Percentiles rank a stretch among this genome's conserved stretches.
Evolutionary conservation across 208 protist species (phyloP).

Genomic region (Vickermania ingenoplastis): DNA sequence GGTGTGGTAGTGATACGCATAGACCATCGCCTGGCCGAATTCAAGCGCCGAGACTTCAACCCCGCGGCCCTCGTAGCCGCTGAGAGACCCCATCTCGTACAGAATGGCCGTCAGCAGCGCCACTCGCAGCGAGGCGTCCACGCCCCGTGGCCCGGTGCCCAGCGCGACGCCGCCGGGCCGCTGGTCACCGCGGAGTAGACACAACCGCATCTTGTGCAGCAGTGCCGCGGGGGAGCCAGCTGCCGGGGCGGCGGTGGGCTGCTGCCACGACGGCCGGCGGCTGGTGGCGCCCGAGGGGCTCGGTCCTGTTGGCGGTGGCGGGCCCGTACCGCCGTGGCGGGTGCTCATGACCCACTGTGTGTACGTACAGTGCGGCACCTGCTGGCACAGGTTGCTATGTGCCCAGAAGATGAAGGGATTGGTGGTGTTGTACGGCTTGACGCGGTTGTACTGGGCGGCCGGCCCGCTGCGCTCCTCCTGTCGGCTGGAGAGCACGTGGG

Average conservation of each 20-base stretch:
- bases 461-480: not conserved
- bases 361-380: not conserved
- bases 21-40: not conserved
- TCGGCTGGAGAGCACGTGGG: not conserved
- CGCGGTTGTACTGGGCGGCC: not conserved
- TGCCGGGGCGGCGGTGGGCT: not conserved
- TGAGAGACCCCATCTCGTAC: conserved; percentile 1
- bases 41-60: not conserved
- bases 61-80: not conserved
- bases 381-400: not conserved
- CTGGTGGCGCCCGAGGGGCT: not conserved
- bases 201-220: not conserved
- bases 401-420: not conserved
- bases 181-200: not conserved
- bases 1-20: not conserved
- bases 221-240: not conserved
- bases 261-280: not conserved
- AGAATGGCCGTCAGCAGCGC: not conserved
- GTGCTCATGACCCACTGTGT: not conserved
- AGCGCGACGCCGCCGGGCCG: not conserved
- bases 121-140: not conserved
- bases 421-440: not conserved
- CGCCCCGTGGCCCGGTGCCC: not conserved
- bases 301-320: too few species aligned
- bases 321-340: too few species aligned